phyloP scores from a whole-genome alignment of 768 basidiomycete genomes.

The Chalciporus piperatus region DNA sequence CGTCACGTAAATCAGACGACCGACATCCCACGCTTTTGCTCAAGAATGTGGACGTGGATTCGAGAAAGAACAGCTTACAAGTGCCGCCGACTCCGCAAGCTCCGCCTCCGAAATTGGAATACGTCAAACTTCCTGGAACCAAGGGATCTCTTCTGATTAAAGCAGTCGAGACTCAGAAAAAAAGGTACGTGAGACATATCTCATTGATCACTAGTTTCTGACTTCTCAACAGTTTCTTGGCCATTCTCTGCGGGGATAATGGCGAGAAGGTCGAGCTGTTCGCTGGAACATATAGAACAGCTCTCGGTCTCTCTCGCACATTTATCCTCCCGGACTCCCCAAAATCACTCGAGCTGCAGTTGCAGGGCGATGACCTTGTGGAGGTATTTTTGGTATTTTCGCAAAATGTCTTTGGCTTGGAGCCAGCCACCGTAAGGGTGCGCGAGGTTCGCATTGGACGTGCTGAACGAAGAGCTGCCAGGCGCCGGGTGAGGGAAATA shows the following conservation, averaged over 20 bases:
- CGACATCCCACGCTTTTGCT: conserved; percentile 35
- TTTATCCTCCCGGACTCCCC: conserved; percentile 93
- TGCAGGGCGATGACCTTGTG: conserved; percentile 90
- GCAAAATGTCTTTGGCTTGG: conserved; percentile 89
- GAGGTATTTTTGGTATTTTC: conserved; percentile 90
- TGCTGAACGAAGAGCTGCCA: conserved; percentile 80
- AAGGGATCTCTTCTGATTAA: conserved; percentile 82
- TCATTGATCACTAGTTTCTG: neutral
- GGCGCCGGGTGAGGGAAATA: conserved; percentile 72
- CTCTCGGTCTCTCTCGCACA: conserved; percentile 85
- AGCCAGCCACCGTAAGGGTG: conserved; percentile 92
- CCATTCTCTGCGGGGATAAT: conserved; percentile 88
- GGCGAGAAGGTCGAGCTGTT: conserved; percentile 94
- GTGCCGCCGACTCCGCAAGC: conserved; percentile 43
- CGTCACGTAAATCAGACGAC: conserved; percentile 58
- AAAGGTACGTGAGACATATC: conserved; percentile 52
- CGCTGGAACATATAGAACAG: conserved; percentile 87
- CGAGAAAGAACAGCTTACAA: conserved; percentile 31
- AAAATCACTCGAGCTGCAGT: conserved; percentile 78
- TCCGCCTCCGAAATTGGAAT: conserved; percentile 83
- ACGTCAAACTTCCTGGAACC: conserved; percentile 89
- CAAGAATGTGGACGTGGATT: conserved; percentile 43
- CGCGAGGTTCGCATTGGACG: conserved; percentile 90
- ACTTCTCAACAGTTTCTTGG: conserved; percentile 64
- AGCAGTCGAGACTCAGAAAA: conserved; percentile 85